phyloP scores from a whole-genome alignment of 1,284 basidiomycete genomes.

The Violaceomyces palustris region DNA sequence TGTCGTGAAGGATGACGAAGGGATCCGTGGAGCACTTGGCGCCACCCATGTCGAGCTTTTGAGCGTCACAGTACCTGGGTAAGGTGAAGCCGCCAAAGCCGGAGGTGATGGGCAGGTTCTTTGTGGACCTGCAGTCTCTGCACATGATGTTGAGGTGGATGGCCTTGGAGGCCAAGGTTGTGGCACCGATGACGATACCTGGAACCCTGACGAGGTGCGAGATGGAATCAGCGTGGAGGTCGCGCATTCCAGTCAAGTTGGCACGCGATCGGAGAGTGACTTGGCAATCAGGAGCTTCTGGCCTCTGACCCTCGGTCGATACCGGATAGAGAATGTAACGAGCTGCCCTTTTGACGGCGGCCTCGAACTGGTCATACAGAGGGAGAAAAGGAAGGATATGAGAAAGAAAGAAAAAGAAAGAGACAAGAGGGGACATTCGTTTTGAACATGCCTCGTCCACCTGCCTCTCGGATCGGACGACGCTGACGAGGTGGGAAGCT shows the following conservation, averaged over 20 bases:
- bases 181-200: conserved; percentile 96
- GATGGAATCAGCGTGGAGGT: conserved; percentile 75
- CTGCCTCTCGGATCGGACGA: too few relatives aligned
- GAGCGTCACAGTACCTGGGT: conserved; percentile 45
- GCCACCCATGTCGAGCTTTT: conserved; percentile 55
- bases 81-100: conserved; percentile 72
- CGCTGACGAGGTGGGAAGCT: not conserved
- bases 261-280: conserved; percentile 75
- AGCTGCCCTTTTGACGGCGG: conserved; percentile 46
- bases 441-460: not conserved
- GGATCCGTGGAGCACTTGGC: conserved; percentile 95
- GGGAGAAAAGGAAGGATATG: not conserved
- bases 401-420: not conserved
- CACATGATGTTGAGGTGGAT: conserved; percentile 89
- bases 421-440: not conserved
- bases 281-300: conserved; percentile 68
- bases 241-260: conserved; percentile 89
- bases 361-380: conserved; percentile 26
- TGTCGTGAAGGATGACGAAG: conserved; percentile 90
- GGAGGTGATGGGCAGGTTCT: conserved; percentile 64
- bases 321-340: conserved; percentile 49
- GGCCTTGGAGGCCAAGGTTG: conserved; percentile 85
- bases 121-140: conserved; percentile 79
- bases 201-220: conserved; percentile 93
- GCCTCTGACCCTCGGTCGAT: conserved; percentile 31